Evolutionary conservation across 1,139 yeast species (phyloP), one percentile per base, ranked within the genome.

Genomic region (Geotrichum carabidarum): DNA sequence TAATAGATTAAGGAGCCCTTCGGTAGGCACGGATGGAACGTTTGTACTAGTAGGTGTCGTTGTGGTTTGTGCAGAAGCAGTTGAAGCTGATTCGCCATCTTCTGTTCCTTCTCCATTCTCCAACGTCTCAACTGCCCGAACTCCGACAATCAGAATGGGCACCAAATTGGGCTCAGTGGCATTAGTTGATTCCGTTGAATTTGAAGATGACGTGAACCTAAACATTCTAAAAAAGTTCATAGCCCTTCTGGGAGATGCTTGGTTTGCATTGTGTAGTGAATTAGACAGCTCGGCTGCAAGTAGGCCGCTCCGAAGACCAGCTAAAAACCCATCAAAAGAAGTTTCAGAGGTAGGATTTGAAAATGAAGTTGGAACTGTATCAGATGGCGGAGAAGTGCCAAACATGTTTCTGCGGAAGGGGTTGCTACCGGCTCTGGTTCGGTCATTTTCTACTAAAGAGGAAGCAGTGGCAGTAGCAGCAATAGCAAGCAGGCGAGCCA

Each of bases 101-200:
- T 17, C 34, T 14, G 22, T 12, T 11, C 36, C 48, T 36, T 45
- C 48, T 30, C 22, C 18, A 12, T 12, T 35, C 30, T 45, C 48
- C 17, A 8, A 18, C 17, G 35, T 48, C 36, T 62, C 65, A 5
- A 74, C 74, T 0, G 80, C 74, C 14, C 81, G 67, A n/a, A 80
- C 77, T 3, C 84, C 83, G 15, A 81, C 77, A 38, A 81, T 76
- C 59, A 80, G 66, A 4, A 81, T 80, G 0, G 85, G 84, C 1
- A 80, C 74, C 57, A 72, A 65, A n/a, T 48, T 54, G 9, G 50
- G 55, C 31, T 53, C 57, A n/a, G 47, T 17, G 41, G 49, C 38
- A 6, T 31, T 35, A 2, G 44, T 15, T 14, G 50, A 41, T 2
- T 40, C 34, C 2, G 41, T 22, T n/a, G 44, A 38, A 4, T 8